These are phyloP conservation scores for Triticum monococcum DNA, from an alignment of 176 grass and related monocot species.

Conservation along the genomic window DNA sequence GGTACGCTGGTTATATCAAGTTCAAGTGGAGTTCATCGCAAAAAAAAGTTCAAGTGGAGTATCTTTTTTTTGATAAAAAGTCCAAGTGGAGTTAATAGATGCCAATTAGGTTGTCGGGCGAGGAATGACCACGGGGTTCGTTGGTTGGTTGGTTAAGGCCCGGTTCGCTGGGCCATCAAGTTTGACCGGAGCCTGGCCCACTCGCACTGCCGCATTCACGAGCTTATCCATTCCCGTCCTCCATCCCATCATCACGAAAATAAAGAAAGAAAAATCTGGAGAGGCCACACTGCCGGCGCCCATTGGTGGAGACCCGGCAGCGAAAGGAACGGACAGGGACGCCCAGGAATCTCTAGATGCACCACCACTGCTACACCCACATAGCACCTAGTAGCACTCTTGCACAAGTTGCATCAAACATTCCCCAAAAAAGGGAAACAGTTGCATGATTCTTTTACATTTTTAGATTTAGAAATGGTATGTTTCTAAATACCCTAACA, in stretches of 20 bases:
- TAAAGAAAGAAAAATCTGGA: neutral
- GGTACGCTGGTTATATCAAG: neutral
- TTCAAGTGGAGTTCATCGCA: too few relatives aligned
- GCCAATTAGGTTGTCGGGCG: conserved; percentile 10
- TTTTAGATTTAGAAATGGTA: too few relatives aligned
- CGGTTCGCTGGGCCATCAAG: neutral
- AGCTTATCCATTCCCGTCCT: conserved; percentile 8
- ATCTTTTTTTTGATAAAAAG: too few relatives aligned
- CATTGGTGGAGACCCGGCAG: conserved; percentile 1
- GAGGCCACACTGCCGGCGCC: neutral
- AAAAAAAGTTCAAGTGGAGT: too few relatives aligned
- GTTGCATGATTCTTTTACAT: too few relatives aligned
- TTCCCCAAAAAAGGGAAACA: too few relatives aligned
- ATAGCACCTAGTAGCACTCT: too few relatives aligned
- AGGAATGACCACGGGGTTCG: neutral
- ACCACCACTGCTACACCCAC: neutral
- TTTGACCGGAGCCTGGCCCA: conserved; percentile 24
- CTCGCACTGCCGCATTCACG: neutral
- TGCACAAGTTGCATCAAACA: too few relatives aligned
- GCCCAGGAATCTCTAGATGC: neutral
- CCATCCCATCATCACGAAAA: neutral
- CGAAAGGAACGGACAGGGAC: neutral
- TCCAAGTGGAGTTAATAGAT: neutral
- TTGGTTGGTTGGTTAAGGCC: neutral
- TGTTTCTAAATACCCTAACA: too few relatives aligned